phyloP scores from a whole-genome alignment of 805 yeast genomes.

The Starmerella bombicola region DNA sequence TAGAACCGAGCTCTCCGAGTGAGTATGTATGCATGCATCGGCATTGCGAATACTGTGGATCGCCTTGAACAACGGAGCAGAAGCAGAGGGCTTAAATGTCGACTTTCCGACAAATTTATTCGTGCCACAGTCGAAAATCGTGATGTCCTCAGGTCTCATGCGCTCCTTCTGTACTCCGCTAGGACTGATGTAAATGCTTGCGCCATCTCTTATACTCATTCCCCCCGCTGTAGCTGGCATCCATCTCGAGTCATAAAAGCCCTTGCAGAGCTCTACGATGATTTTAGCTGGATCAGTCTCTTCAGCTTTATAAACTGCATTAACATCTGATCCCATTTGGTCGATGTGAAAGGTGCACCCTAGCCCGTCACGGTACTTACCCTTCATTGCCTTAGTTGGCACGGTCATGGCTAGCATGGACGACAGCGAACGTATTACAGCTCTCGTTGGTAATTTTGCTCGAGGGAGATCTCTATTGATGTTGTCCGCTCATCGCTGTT shows the following conservation, averaged over 20 bases:
- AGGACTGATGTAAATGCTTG: conserved; percentile 66
- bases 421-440: no score
- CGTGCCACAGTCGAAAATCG: conserved; percentile 47
- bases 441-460: no score
- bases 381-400: no score
- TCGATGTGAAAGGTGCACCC: no score
- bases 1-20: conserved; percentile 80
- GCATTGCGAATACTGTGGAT: conserved; percentile 57
- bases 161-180: conserved; percentile 94
- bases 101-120: conserved; percentile 47
- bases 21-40: conserved; percentile 92
- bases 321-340: conserved; percentile 25
- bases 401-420: no score
- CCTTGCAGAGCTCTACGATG: conserved; percentile 67
- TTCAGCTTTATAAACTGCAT: conserved; percentile 28
- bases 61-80: conserved; percentile 77
- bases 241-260: conserved; percentile 75
- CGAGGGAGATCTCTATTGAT: no score
- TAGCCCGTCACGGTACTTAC: no score
- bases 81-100: conserved; percentile 74
- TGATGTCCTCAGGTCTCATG: conserved; percentile 69
- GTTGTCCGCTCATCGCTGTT: no score
- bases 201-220: conserved; percentile 53
- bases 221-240: conserved; percentile 97
- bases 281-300: conserved; percentile 68